Evolutionary conservation across 345 rosid species (phyloP).

Genomic region (Lagerstroemia speciosa): DNA sequence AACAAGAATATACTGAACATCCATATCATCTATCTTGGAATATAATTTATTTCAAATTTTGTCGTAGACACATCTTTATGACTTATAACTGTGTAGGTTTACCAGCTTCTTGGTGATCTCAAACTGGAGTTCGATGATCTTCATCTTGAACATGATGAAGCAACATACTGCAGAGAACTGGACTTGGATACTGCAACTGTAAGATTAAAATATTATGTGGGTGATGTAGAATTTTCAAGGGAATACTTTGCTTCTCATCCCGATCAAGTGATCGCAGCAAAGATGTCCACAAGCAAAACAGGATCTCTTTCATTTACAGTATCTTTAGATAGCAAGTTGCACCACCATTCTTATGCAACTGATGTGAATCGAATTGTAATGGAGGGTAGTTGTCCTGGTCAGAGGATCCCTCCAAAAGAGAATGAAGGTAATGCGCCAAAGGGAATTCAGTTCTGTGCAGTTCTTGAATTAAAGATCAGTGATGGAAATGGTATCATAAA

Average conservation of each 20-base stretch:
- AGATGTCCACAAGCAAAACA: conserved; percentile 51
- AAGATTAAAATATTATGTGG: conserved; percentile 54
- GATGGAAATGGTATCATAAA: conserved; percentile 34
- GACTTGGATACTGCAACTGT: conserved; percentile 81
- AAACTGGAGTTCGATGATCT: conserved; percentile 65
- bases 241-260: conserved; percentile 72
- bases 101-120: conserved; percentile 81
- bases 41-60: not conserved
- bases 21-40: too few species aligned
- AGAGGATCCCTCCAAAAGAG: conserved; percentile 44
- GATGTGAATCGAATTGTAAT: conserved; percentile 48
- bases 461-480: conserved; percentile 61
- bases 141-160: conserved; percentile 50
- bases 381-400: conserved; percentile 64
- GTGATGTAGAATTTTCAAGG: conserved; percentile 46
- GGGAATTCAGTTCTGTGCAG: conserved; percentile 62
- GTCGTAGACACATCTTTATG: not conserved
- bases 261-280: conserved; percentile 56
- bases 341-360: conserved; percentile 39
- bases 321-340: conserved; percentile 51
- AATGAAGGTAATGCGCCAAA: conserved; percentile 30
- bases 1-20: too few species aligned
- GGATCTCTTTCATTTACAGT: conserved; percentile 61
- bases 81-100: conserved; percentile 41
- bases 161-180: conserved; percentile 72